A percentile compares a stretch with the other conserved stretches of the same genome.
phyloP scores from a whole-genome alignment of 805 yeast species.

The Metschnikowia matae region DNA sequence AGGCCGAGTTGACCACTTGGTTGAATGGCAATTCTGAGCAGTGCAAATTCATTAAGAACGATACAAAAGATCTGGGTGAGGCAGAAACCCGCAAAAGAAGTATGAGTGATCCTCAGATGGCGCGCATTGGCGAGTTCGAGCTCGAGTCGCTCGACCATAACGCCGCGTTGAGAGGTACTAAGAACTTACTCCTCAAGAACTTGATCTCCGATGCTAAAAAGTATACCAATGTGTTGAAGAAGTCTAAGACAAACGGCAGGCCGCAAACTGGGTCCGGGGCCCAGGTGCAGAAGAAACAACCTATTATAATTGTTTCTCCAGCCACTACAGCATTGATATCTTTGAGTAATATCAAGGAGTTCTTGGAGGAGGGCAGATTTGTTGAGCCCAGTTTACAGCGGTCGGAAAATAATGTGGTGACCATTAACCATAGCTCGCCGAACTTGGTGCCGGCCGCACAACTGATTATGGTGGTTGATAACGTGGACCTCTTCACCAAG shows the following conservation, averaged over 20 bases:
- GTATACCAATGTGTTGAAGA: constrained; percentile 50
- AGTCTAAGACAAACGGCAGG: constrained; percentile 11
- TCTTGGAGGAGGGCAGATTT: constrained; percentile 66
- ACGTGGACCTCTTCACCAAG: constrained; percentile 75
- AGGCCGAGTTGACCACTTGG: constrained; percentile 82
- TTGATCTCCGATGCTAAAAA: constrained; percentile 63
- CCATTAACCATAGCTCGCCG: constrained; percentile 53
- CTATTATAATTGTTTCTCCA: constrained; percentile 43
- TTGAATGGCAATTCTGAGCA: constrained; percentile 62
- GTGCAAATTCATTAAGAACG: constrained; percentile 49
- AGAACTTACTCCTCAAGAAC: constrained; percentile 62
- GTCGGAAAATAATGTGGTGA: constrained; percentile 39
- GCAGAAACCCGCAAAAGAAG: constrained; percentile 10
- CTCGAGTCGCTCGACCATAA: constrained; percentile 54
- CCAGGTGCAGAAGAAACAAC: constrained; percentile 31
- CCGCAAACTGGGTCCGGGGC: constrained; percentile 5
- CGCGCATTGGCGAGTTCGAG: constrained; percentile 45
- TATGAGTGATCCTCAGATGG: constrained; percentile 46
- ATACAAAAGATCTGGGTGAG: constrained; percentile 1
- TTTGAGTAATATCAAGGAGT: constrained; percentile 37
- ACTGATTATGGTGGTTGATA: constrained; percentile 78
- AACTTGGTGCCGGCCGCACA: constrained; percentile 49
- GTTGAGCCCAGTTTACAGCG: constrained; percentile 46
- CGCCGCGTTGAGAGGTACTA: constrained; percentile 60
- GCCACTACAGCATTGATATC: constrained; percentile 42